Evolutionary conservation across 805 yeast genomes (phyloP).

Genomic region (Suhomyces canberraensis): DNA sequence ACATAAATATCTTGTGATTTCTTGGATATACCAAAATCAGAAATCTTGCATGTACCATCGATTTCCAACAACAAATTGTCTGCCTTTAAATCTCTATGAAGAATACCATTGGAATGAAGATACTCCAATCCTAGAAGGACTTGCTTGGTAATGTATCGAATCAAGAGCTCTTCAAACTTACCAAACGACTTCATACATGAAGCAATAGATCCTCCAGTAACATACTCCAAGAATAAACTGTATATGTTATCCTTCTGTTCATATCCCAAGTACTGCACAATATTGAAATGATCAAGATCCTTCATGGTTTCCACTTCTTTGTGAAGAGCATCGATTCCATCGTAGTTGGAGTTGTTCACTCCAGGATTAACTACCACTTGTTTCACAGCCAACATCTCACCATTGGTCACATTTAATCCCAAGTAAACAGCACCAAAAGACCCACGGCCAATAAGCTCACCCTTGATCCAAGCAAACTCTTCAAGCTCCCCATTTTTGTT

Average conservation of each 20-base stretch:
- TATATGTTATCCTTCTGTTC: slow-evolving; percentile 73
- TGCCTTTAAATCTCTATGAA: slow-evolving; percentile 93
- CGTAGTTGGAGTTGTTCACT: slow-evolving; percentile 9
- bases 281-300: slow-evolving; percentile 88
- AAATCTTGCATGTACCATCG: slow-evolving; percentile 92
- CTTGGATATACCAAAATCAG: slow-evolving; percentile 95
- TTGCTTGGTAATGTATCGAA: slow-evolving; percentile 71
- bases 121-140: slow-evolving; percentile 84
- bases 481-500: slow-evolving; percentile 61
- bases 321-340: slow-evolving; percentile 72
- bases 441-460: slow-evolving; percentile 94
- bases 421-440: slow-evolving; percentile 92
- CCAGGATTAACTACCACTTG: slow-evolving; percentile 70
- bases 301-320: slow-evolving; percentile 93
- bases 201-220: slow-evolving; percentile 96
- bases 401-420: slow-evolving; percentile 92
- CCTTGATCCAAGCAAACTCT: slow-evolving; percentile 96
- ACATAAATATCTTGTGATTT: slow-evolving; percentile 72
- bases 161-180: slow-evolving; percentile 73
- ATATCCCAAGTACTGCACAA: slow-evolving; percentile 94
- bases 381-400: slow-evolving; percentile 98
- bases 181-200: slow-evolving; percentile 81
- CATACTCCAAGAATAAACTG: slow-evolving; percentile 89
- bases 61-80: slow-evolving; percentile 84
- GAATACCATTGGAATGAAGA: slow-evolving; percentile 78